phyloP scores from a whole-genome alignment of 352 stramenopile genomes.

The Aphanomyces invadans region DNA sequence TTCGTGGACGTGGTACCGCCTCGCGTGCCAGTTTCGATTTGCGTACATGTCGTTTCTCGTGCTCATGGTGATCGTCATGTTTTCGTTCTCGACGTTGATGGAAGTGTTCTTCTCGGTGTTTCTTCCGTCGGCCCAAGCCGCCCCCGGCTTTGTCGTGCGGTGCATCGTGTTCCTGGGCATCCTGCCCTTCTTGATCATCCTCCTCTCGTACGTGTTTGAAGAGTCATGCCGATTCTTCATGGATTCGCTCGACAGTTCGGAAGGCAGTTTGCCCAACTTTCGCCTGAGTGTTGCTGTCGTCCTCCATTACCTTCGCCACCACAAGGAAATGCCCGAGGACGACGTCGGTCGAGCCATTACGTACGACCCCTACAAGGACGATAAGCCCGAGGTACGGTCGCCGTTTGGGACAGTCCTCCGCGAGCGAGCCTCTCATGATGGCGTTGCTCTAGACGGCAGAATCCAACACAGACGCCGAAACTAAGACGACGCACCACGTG shows the following conservation, averaged over 20 bases:
- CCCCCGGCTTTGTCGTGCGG: slow-evolving; percentile 64
- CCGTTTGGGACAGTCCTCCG: too few species aligned
- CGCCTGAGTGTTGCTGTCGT: slow-evolving; percentile 73
- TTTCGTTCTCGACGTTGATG: slow-evolving; percentile 84
- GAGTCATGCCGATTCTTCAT: slow-evolving; percentile 73
- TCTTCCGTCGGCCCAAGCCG: slow-evolving; percentile 59
- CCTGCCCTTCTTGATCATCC: slow-evolving; percentile 67
- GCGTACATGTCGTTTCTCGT: slow-evolving; percentile 85
- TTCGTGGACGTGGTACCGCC: slow-evolving; percentile 71
- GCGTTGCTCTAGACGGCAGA: too few species aligned
- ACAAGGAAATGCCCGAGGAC: slow-evolving; percentile 71
- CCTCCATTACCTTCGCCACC: slow-evolving; percentile 78
- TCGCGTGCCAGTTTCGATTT: slow-evolving; percentile 75
- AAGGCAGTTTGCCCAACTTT: slow-evolving; percentile 76
- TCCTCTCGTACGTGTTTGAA: slow-evolving; percentile 84
- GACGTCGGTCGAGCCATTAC: slow-evolving; percentile 30
- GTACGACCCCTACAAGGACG: slow-evolving; percentile 21
- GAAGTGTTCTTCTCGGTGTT: slow-evolving; percentile 89
- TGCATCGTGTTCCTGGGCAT: slow-evolving; percentile 56
- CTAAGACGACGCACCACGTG: slow-evolving; percentile 17
- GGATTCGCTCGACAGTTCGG: slow-evolving; percentile 78
- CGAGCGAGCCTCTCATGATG: too few species aligned
- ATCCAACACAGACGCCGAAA: not conserved
- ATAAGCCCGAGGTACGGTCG: slow-evolving; percentile 12
- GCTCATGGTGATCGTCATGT: slow-evolving; percentile 86